Base-by-base conservation (phyloP, 2,329 filamentous ascomycete species). In the Colletotrichum sp. region DNA sequence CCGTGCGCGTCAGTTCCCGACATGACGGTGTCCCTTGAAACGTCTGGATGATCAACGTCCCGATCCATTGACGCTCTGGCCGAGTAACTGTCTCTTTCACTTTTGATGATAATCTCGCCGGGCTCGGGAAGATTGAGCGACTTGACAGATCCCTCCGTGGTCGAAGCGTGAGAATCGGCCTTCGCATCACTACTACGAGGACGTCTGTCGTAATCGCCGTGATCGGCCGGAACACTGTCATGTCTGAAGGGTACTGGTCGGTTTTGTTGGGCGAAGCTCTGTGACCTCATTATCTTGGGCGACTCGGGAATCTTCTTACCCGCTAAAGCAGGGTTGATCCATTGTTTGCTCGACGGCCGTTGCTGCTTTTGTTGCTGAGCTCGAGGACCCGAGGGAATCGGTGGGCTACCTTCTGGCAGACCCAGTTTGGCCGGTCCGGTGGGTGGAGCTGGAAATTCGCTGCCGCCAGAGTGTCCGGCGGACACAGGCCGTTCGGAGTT, bases 261-360 rank as follows among this genome's bases (percentile, higher is more conserved):
- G 24, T 85, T 83, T 36, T 87, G 86, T 55, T 85, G 84, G 16
- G 84, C 84, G 78, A 90, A 88, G 70, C 86, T 89, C 75, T 88
- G 88, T 2, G 89, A 87, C 71, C 89, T 84, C 78, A 85, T 87
- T 34, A 86, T 80, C 76, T 89, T 90, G 4, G 90, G 89, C 3
- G 89, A 91, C 21, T 90, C 88, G 3, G 89, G 87, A 0, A 83
- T 82, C 73, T 89, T 89, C 80, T 88, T 90, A 6, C 78, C 79
- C 7, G 78, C 78, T 8, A 89, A 78, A 32, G 86, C 87, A 5
- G 89, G 88, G 66, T 91, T 91, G 73, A 90, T 89, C 90, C 90
- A 92, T 81, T 91, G 90, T 78, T 91, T 91, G 80, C 89, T 91
- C 1, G 89, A 89, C 18, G 88, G 87, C 8, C 89, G 87, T 75